Conservation (phyloP, 371 early-diverging fungal species). For the Mortierella sp. region DNA sequence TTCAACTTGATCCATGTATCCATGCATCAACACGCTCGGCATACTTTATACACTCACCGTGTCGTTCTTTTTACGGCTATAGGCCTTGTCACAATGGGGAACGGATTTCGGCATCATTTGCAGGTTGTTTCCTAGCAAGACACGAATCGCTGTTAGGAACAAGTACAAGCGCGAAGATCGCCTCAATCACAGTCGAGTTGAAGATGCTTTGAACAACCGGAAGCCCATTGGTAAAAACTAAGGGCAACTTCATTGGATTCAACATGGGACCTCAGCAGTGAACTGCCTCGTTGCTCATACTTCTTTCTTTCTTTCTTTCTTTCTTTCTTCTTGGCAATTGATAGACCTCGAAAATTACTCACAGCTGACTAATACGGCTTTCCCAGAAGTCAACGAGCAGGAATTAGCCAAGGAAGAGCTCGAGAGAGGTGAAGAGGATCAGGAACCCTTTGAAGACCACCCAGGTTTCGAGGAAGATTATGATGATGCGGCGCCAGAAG, state of each 20-base stretch:
- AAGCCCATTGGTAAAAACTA: slow-evolving; percentile 57
- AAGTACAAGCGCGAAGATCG: slow-evolving; percentile 79
- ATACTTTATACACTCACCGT: no score
- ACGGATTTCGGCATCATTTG: slow-evolving; percentile 79
- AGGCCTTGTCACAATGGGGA: slow-evolving; percentile 79
- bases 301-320: background rate
- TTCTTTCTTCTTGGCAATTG: background rate
- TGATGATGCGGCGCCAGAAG: slow-evolving; percentile 21
- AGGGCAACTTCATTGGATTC: no score
- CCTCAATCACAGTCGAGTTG: slow-evolving; percentile 62
- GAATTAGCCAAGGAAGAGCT: slow-evolving; percentile 25
- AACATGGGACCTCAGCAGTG: no score
- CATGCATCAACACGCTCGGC: no score
- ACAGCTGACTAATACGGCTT: slow-evolving; percentile 17
- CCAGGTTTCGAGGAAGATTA: slow-evolving; percentile 19
- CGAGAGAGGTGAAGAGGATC: slow-evolving; percentile 15
- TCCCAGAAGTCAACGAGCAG: slow-evolving; percentile 30
- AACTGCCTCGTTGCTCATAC: no score
- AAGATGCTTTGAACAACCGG: slow-evolving; percentile 59
- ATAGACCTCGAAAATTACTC: slow-evolving; percentile 44
- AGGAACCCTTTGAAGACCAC: slow-evolving; percentile 1
- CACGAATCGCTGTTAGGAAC: slow-evolving; percentile 68
- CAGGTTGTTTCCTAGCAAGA: slow-evolving; percentile 65
- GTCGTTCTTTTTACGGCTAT: background rate
- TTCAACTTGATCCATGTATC: no score